Evolutionary conservation across 805 yeast genomes (phyloP).

Genomic region (Schwanniomyces occidentalis): DNA sequence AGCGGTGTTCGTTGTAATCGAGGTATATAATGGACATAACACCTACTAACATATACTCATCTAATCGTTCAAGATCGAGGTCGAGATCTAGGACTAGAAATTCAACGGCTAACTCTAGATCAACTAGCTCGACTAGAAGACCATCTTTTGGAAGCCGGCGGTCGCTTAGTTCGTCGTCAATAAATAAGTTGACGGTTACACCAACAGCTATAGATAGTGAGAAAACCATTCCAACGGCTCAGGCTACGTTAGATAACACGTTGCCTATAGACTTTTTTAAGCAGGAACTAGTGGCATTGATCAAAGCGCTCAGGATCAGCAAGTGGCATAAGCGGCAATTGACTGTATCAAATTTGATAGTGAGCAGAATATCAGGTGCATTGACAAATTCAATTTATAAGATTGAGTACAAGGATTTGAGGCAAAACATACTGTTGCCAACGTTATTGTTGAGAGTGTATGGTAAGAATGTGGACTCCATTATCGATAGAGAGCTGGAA

Average conservation of each 20-base stretch:
- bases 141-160: conserved; percentile 34
- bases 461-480: conserved; percentile 82
- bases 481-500: conserved; percentile 85
- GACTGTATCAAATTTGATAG: conserved; percentile 40
- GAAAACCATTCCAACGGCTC: conserved; percentile 48
- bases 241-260: conserved; percentile 67
- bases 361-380: conserved; percentile 85
- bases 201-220: conserved; percentile 30
- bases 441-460: conserved; percentile 75
- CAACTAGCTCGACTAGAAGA: conserved; percentile 34
- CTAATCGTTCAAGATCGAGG: conserved; percentile 31
- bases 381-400: conserved; percentile 87
- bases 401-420: conserved; percentile 53
- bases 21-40: conserved; percentile 14
- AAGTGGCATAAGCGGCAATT: conserved; percentile 72
- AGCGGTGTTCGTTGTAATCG: no score
- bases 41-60: conserved; percentile 6
- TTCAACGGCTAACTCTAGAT: conserved; percentile 33
- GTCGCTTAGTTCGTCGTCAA: conserved; percentile 36
- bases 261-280: conserved; percentile 84
- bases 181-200: conserved; percentile 26
- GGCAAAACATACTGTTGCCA: conserved; percentile 45
- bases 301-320: conserved; percentile 64
- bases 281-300: conserved; percentile 68
- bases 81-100: conserved; percentile 37